Base-by-base conservation (phyloP, 129 eudicot species). In the Rutidosis leptorrhynchoides region DNA sequence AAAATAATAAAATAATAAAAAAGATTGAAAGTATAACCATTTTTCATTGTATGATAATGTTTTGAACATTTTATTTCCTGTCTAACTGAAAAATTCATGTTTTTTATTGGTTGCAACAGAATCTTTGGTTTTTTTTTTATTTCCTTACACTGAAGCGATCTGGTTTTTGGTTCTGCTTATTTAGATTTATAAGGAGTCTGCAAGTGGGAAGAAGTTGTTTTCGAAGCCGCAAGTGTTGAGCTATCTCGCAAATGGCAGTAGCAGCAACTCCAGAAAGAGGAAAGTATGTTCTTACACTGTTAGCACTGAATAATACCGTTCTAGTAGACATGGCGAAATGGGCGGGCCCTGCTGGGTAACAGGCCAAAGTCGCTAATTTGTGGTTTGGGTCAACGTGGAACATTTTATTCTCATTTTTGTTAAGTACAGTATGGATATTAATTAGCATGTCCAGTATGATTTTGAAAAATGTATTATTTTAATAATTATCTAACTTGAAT, bases 171-270 rank as follows among this genome's bases (percentile, higher is more conserved):
- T 29, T 59, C 58, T 26, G 70, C 24, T 24, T 9, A 59, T 35
- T 58, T 58, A 85, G 91, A 53, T 69, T 55, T 85, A 23, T 70
- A 67, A 65, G 72, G 83, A 82, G 61, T 43, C 78, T 33, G 57
- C 65, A 46, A 67, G 62, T 55, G 86, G 84, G 37, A 48, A 57
- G 48, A 78, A 61, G 75, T 74, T 79, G 62, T 85, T 76, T 60
- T 81, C 87, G 16, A 85, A 79, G 68, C 91, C 87, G 23, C 70
- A 76, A 51, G 87, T 85, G 65, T 57, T 42, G 20, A 65, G 49
- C 26, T 77, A 82, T 77, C 83, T 85, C 45, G 58, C 51, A 15
- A 64, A 37, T 51, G 62, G 48, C 49, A 49, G 17, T 28, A 58
- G 48, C 60, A 58, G 82, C 62, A 40, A 59, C 20, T 58, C 81